Conservation (phyloP, 2,329 filamentous ascomycete species). For the Penicillium expansum region DNA sequence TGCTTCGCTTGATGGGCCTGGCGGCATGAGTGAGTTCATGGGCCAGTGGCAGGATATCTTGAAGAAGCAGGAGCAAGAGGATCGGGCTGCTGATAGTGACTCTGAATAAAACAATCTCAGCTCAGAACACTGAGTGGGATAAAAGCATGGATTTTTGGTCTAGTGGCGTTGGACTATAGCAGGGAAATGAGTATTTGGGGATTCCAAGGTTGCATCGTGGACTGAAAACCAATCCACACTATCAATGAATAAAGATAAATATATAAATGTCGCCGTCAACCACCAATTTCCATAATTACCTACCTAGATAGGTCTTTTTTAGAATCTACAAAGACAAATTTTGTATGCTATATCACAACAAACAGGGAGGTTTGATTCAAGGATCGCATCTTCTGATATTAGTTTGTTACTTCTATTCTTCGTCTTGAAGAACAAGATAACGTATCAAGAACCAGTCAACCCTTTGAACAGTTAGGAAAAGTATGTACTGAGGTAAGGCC, state of each 20-base stretch:
- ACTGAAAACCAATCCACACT: neutral
- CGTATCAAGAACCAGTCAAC: neutral
- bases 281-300: neutral
- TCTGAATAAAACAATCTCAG: slow-evolving; percentile 13
- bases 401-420: neutral
- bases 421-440: neutral
- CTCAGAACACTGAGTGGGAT: neutral
- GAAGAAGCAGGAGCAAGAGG: slow-evolving; percentile 42
- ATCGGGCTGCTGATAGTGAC: slow-evolving; percentile 37
- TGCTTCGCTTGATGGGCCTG: slow-evolving; percentile 63
- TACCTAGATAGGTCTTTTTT: neutral
- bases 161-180: slow-evolving; percentile 14
- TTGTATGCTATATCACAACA: neutral
- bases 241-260: neutral
- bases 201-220: neutral
- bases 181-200: neutral
- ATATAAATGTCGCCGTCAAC: neutral
- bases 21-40: slow-evolving; percentile 77
- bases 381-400: neutral
- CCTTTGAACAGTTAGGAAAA: too few species aligned
- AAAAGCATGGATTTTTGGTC: slow-evolving; percentile 1
- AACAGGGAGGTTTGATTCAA: neutral
- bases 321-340: neutral
- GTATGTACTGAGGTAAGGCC: neutral
- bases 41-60: slow-evolving; percentile 67